Evolutionary conservation across 169 alveolate species (phyloP).

Genomic region (Neospora caninum): DNA sequence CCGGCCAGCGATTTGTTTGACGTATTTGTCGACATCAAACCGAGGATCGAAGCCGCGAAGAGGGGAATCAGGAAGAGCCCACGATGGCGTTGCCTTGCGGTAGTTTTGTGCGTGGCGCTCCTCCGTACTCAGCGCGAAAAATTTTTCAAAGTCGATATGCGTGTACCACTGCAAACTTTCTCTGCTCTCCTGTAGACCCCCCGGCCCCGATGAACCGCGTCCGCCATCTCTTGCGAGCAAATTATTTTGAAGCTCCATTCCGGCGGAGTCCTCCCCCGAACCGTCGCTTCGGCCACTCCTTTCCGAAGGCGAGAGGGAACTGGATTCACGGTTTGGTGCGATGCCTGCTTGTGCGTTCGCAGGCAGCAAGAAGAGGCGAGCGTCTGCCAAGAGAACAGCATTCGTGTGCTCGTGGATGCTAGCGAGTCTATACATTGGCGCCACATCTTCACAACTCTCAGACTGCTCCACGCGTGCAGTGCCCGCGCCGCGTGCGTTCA

Average conservation of each 20-base stretch:
- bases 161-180: conserved; percentile 85
- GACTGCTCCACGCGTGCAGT: background rate
- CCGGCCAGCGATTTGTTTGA: conserved; percentile 22
- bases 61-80: background rate
- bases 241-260: background rate
- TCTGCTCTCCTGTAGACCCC: conserved; percentile 51
- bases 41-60: conserved; percentile 14
- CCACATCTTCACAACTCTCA: background rate
- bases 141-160: conserved; percentile 87
- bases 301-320: no score
- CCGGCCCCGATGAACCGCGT: background rate
- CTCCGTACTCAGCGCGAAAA: conserved; percentile 72
- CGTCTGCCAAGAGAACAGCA: conserved; percentile 81
- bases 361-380: conserved; percentile 15
- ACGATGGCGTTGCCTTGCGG: background rate
- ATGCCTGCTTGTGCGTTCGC: background rate
- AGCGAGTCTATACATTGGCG: conserved; percentile 78
- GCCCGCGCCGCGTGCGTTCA: background rate
- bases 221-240: background rate
- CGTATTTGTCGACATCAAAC: background rate
- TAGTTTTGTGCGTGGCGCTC: background rate
- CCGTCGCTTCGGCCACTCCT: no score
- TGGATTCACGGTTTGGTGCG: no score
- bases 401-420: conserved; percentile 90
- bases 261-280: background rate